These are phyloP conservation scores for Gremmenia infestans DNA, from an alignment of 2,329 filamentous ascomycete genomes.

Conservation along the genomic window DNA sequence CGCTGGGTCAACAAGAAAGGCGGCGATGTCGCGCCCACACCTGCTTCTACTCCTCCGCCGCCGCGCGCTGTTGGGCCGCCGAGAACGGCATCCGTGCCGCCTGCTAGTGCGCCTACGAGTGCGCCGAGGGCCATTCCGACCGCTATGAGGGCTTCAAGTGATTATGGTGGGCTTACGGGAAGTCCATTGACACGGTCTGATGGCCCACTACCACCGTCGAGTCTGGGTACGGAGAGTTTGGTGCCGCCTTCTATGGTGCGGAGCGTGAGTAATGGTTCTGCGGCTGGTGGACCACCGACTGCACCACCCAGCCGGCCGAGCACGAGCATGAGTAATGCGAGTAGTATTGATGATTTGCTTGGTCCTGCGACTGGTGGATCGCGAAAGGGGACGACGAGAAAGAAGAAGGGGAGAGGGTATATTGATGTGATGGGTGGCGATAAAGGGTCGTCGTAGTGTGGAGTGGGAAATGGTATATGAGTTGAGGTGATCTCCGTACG, in stretches of 20 bases:
- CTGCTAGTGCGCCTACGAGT: constrained; percentile 2
- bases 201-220: constrained; percentile 1
- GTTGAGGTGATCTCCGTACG: background rate
- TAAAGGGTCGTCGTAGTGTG: constrained; percentile 8
- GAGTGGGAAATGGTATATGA: background rate
- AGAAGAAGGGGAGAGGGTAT: constrained; percentile 81
- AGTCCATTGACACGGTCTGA: constrained; percentile 14
- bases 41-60: constrained; percentile 71
- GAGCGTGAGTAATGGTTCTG: constrained; percentile 23
- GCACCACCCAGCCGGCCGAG: constrained; percentile 61
- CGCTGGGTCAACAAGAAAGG: constrained; percentile 97
- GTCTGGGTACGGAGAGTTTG: background rate
- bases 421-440: constrained; percentile 79
- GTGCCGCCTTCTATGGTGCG: constrained; percentile 24
- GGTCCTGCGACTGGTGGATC: constrained; percentile 69
- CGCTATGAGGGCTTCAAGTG: constrained; percentile 2
- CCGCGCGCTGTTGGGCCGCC: constrained; percentile 53
- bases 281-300: constrained; percentile 22
- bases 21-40: constrained; percentile 53
- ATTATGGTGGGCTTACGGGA: constrained; percentile 28
- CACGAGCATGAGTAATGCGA: constrained; percentile 86
- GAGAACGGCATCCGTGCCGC: constrained; percentile 25
- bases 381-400: constrained; percentile 52
- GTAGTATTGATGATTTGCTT: constrained; percentile 88
- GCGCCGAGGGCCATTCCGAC: background rate